Base-by-base conservation (phyloP, 192 early-diverging fungal genomes). In the Coemansia sp. region DNA sequence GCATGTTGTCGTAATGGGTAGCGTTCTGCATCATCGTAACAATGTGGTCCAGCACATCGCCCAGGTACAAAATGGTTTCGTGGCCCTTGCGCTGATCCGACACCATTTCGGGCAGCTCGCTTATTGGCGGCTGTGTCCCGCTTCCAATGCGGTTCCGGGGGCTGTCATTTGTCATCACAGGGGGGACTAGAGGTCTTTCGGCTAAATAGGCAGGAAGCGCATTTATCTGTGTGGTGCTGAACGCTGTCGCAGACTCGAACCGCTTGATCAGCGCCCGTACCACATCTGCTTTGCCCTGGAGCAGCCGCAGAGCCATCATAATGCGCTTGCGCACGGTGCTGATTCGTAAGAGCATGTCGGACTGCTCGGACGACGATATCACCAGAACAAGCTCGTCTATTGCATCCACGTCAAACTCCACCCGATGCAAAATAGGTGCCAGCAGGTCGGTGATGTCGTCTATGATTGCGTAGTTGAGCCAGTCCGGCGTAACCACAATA, bases 391-490 rank as follows among this genome's bases (percentile, higher is more conserved):
- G 69, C 55, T 98, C 96, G 64, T 98, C 94, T 52, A 98, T 94
- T 0, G 86, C 81, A 53, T 96, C 93, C 3, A 98, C 96, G 64
- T 97, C 94, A 50, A 90, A 83, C 76, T 98, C 96, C 62, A 98
- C 89, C 9, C 84, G 68, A 37, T 84, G 82, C 46, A 97, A 79
- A 11, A 93, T 76, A 10, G 94, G 93, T 30, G 89, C 88, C 61
- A 97, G 93, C 17, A 84, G 82, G 64, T 98, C 96, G 5, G 90
- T 93, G 51, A 98, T 90, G 56, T 94, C 93, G 72, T 98, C 96
- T 58, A 98, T 83, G 11, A 98, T 64, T 0, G 93, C 93, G 58
- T 98, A 98, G 77, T 91, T 92, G 51, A 98, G 88, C 96, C 96
- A 98, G 70, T 98, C 94, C 1, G 92, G 88, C 15, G 90, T 91